These are phyloP conservation scores for Pilatotrama ljubarskyi DNA, from an alignment of 768 basidiomycete species.

Conservation along the genomic window DNA sequence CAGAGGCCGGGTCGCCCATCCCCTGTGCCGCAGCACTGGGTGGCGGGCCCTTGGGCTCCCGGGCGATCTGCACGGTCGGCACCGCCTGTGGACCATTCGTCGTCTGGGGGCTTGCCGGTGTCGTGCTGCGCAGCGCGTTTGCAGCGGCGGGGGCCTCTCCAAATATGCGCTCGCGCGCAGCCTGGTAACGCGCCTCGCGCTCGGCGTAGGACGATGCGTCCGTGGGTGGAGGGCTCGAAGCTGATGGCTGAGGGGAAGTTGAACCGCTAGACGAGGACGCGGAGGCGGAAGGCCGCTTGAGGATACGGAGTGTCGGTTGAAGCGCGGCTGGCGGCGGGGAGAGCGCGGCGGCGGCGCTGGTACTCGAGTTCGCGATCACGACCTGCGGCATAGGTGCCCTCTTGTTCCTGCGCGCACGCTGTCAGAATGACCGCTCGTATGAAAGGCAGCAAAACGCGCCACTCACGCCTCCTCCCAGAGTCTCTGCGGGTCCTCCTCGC, in stretches of 20 bases:
- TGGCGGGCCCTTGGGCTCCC: conserved; percentile 16
- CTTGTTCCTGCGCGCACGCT: conserved; percentile 47
- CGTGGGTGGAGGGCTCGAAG: neutral
- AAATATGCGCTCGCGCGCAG: conserved; percentile 74
- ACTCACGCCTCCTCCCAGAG: conserved; percentile 77
- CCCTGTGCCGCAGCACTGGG: neutral
- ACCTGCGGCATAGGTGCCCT: conserved; percentile 69
- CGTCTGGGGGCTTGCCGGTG: neutral
- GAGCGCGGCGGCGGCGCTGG: conserved; percentile 33
- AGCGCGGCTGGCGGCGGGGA: conserved; percentile 57
- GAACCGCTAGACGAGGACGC: conserved; percentile 20
- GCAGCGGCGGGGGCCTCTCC: conserved; percentile 23
- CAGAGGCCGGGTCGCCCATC: neutral
- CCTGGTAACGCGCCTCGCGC: conserved; percentile 72
- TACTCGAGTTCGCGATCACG: conserved; percentile 44
- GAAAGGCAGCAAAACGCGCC: neutral
- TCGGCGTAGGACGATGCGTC: conserved; percentile 50
- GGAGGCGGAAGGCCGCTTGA: conserved; percentile 60
- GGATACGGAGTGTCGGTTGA: conserved; percentile 65
- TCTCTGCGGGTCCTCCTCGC: conserved; percentile 47
- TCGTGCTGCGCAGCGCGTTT: neutral
- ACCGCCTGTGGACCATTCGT: neutral
- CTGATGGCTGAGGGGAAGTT: conserved; percentile 20
- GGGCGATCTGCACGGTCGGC: conserved; percentile 10
- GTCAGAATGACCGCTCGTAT: conserved; percentile 2